phyloP scores from a whole-genome alignment of 345 rosid genomes.

The Mallotus nudiflorus region DNA sequence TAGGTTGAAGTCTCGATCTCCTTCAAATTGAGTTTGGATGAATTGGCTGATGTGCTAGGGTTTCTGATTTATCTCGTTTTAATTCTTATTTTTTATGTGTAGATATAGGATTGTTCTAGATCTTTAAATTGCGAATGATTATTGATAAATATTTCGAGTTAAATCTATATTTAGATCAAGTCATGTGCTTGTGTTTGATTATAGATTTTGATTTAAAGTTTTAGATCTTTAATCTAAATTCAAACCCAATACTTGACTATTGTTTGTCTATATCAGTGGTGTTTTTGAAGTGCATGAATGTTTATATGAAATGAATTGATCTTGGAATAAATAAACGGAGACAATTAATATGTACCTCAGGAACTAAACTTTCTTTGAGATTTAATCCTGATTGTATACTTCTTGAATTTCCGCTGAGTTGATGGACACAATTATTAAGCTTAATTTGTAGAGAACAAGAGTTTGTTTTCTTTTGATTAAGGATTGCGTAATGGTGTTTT shows the following conservation, averaged over 20 bases:
- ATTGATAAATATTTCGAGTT: not conserved
- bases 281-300: too few species aligned
- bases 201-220: too few species aligned
- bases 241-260: too few species aligned
- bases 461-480: not conserved
- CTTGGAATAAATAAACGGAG: too few species aligned
- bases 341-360: too few species aligned
- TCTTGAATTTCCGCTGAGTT: not conserved
- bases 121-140: not conserved
- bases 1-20: not conserved
- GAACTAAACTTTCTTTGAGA: not conserved
- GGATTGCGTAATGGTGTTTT: not conserved
- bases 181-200: not conserved
- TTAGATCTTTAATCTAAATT: too few species aligned
- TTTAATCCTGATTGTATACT: not conserved
- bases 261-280: too few species aligned
- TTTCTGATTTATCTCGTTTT: not conserved
- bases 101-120: conserved; percentile 16
- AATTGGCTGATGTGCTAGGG: not conserved
- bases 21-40: not conserved
- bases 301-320: too few species aligned
- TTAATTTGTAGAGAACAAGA: not conserved
- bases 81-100: not conserved
- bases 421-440: not conserved
- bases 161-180: too few species aligned